Base-by-base conservation (phyloP, 805 yeast species). In the Torulaspora quercuum region DNA sequence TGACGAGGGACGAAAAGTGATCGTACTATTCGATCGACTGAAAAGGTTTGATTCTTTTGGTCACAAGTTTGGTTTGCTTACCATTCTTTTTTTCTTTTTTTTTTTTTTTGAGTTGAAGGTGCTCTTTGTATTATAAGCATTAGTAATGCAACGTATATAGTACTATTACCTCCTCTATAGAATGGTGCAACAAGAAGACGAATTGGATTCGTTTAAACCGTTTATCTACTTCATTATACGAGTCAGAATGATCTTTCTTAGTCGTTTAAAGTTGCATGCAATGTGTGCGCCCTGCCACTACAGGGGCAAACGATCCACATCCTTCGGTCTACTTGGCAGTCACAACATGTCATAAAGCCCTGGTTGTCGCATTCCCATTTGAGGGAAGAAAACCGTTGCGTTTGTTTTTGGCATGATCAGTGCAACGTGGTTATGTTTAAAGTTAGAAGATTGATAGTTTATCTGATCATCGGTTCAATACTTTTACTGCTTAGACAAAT, bases 1-100 rank as follows among this genome's bases (percentile, higher is more conserved):
- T 42, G 44, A 35, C 48, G 61, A 48, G 60, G 57, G 63, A 54
- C 63, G 49, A 54, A 48, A 53, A 42, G 61, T 52, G 57, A 37
- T 49, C 41, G 27, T 28, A 32, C 12, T 4, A 6, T 30, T 25
- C 29, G 35, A 41, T 50, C 55, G 63, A 54, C 63, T 48, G 51
- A 41, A 53, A 44, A 56, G 45, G 63, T 56, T 58, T 50, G 61
- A 49, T 54, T 50, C 46, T 49, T 58, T 32, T 32, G 35, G 35
- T 32, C 6, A 25, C 14, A n/a, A n/a, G n/a, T n/a, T n/a, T n/a
- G n/a, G n/a, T n/a, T n/a, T n/a, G n/a, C n/a, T 16, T 25, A 32
- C 18, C 29, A 32, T n/a, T 20, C 24, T 23, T 16, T 9, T 16
- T 18, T 8, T 18, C 20, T 29, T 18, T 25, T 4, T 3, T 5